Evolutionary conservation across 345 rosid species (phyloP).

Genomic region (Crucihimalaya himalaica): DNA sequence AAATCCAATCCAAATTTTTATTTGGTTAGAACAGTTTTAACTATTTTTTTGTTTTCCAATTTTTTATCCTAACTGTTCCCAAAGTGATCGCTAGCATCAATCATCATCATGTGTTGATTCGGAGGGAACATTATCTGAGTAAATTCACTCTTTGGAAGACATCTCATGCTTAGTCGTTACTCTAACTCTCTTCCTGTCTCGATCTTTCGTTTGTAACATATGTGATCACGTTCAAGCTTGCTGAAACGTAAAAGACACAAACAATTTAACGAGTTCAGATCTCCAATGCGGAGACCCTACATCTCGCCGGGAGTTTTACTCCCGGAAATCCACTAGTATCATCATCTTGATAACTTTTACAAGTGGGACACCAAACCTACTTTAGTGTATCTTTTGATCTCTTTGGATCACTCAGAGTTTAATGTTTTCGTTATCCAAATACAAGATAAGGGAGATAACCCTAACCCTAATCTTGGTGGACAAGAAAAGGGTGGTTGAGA

Average conservation of each 20-base stretch:
- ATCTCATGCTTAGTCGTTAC: neutral
- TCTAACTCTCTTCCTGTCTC: neutral
- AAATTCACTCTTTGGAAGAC: neutral
- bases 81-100: neutral
- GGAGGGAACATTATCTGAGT: neutral
- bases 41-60: neutral
- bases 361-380: constrained; percentile 2
- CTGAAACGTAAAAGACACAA: neutral
- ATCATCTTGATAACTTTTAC: constrained; percentile 1
- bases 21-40: neutral
- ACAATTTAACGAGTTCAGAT: neutral
- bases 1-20: neutral
- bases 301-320: neutral
- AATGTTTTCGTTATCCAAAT: neutral
- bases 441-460: neutral
- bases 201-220: neutral
- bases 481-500: constrained; percentile 64
- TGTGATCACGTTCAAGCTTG: neutral
- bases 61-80: neutral
- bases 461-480: neutral
- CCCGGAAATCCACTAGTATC: neutral
- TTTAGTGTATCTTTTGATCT: neutral
- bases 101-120: neutral
- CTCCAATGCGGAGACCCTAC: neutral
- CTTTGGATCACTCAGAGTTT: neutral